These are phyloP conservation scores for Symbiotaphrina buchneri DNA, from an alignment of 495 filamentous ascomycete genomes.

Conservation along the genomic window DNA sequence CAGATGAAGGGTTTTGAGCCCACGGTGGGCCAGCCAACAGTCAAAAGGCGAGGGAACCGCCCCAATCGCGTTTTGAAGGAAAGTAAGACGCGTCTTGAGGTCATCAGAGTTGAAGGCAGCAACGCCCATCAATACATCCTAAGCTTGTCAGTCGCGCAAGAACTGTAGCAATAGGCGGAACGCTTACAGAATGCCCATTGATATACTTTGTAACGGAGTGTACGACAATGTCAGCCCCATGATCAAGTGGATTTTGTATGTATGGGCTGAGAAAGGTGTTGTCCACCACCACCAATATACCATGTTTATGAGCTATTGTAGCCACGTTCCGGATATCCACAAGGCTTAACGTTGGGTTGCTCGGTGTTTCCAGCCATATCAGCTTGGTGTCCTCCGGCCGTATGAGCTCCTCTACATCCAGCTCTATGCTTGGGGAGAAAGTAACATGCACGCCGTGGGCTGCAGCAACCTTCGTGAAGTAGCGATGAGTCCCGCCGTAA, in stretches of 20 bases:
- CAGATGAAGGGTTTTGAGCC: conserved; percentile 89
- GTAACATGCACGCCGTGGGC: conserved; percentile 89
- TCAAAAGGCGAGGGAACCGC: conserved; percentile 90
- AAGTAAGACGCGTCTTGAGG: conserved; percentile 53
- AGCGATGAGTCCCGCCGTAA: conserved; percentile 92
- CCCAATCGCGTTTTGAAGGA: conserved; percentile 94
- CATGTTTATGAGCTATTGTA: conserved; percentile 60
- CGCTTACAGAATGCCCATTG: conserved; percentile 62
- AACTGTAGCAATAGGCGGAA: neutral
- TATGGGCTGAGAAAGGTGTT: conserved; percentile 97
- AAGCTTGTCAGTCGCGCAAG: conserved; percentile 10
- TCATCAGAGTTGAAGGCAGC: conserved; percentile 82
- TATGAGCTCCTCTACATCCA: conserved; percentile 65
- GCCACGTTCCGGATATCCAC: conserved; percentile 81
- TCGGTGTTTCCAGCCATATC: conserved; percentile 91
- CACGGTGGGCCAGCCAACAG: conserved; percentile 96
- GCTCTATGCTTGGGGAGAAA: conserved; percentile 77
- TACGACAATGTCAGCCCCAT: conserved; percentile 94
- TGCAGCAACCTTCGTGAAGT: conserved; percentile 94
- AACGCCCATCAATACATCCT: conserved; percentile 94
- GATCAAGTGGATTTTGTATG: conserved; percentile 83
- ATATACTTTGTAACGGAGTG: conserved; percentile 99
- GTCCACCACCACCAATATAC: conserved; percentile 88
- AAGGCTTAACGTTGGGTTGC: conserved; percentile 77
- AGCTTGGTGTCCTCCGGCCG: conserved; percentile 67